Evolutionary conservation across 495 filamentous ascomycete species (phyloP).

Genomic region (Staphylotrichum longicolle): DNA sequence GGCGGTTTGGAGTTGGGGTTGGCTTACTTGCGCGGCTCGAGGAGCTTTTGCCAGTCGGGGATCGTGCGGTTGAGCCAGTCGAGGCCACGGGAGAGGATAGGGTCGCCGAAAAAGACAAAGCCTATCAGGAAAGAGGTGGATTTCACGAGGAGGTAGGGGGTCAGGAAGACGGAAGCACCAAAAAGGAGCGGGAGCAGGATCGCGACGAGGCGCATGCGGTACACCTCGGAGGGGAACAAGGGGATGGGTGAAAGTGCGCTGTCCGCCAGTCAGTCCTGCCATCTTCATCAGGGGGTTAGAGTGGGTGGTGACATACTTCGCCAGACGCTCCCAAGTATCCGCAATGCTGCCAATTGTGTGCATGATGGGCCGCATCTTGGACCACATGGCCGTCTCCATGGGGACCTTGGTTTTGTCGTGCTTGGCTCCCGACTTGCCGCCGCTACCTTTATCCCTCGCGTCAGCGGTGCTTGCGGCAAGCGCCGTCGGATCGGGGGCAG

Average conservation of each 20-base stretch:
- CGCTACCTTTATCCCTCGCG: constrained; percentile 54
- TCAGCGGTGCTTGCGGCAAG: constrained; percentile 51
- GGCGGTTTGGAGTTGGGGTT: not conserved
- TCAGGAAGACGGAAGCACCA: constrained; percentile 58
- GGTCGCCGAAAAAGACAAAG: constrained; percentile 78
- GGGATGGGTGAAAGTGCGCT: constrained; percentile 74
- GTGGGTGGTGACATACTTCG: constrained; percentile 55
- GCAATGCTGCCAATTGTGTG: constrained; percentile 68
- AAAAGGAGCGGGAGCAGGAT: constrained; percentile 56
- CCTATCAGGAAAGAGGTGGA: constrained; percentile 62
- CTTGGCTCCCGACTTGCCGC: constrained; percentile 44
- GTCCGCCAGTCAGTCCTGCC: not conserved
- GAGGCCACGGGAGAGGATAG: constrained; percentile 59
- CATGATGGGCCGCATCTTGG: constrained; percentile 73
- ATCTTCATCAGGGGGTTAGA: not conserved
- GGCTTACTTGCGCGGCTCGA: constrained; percentile 67
- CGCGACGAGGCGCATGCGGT: constrained; percentile 61
- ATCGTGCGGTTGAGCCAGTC: constrained; percentile 62
- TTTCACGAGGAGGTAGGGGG: constrained; percentile 74
- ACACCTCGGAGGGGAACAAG: constrained; percentile 65
- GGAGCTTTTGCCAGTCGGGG: constrained; percentile 71
- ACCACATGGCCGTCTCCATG: constrained; percentile 75
- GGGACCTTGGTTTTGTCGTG: constrained; percentile 85
- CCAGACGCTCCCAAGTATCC: constrained; percentile 78
- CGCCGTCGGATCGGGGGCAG: constrained; percentile 60